phyloP scores from a whole-genome alignment of 2,329 filamentous ascomycete genomes.

The Hypoxylon rubiginosum region DNA sequence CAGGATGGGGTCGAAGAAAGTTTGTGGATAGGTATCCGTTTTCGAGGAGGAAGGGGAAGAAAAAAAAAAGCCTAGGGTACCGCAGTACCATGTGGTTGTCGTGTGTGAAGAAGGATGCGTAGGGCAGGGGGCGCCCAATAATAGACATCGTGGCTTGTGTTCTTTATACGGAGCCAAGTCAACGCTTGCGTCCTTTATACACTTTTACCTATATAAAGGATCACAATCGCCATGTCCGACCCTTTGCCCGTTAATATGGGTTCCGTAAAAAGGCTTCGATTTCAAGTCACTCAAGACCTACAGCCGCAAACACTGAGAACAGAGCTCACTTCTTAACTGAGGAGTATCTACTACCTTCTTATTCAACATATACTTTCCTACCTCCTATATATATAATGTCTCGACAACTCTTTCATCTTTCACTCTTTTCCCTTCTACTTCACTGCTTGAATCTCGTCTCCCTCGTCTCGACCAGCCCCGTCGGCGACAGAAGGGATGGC shows the following conservation, averaged over 20 bases:
- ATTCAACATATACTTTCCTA: constrained; percentile 1
- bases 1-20: constrained; percentile 25
- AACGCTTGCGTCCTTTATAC: constrained; percentile 8
- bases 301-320: no score
- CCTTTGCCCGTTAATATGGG: background rate
- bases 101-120: constrained; percentile 6
- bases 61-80: background rate
- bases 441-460: constrained; percentile 25
- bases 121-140: constrained; percentile 5
- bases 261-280: background rate
- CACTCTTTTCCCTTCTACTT: constrained; percentile 23
- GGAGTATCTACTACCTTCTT: constrained; percentile 3
- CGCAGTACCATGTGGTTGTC: constrained; percentile 27
- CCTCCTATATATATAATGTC: constrained; percentile 10
- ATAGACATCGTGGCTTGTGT: constrained; percentile 10
- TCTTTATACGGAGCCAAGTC: constrained; percentile 3
- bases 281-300: background rate
- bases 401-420: constrained; percentile 24
- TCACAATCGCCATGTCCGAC: background rate
- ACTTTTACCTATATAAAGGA: constrained; percentile 29
- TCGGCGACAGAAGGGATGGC: constrained; percentile 1
- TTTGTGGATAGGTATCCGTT: constrained; percentile 16
- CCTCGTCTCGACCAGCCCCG: constrained; percentile 24
- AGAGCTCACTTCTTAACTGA: constrained; percentile 20
- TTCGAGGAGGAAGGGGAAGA: constrained; percentile 2